phyloP scores from a whole-genome alignment of 2,329 filamentous ascomycete genomes.

The Talaromyces albobiverticillius region DNA sequence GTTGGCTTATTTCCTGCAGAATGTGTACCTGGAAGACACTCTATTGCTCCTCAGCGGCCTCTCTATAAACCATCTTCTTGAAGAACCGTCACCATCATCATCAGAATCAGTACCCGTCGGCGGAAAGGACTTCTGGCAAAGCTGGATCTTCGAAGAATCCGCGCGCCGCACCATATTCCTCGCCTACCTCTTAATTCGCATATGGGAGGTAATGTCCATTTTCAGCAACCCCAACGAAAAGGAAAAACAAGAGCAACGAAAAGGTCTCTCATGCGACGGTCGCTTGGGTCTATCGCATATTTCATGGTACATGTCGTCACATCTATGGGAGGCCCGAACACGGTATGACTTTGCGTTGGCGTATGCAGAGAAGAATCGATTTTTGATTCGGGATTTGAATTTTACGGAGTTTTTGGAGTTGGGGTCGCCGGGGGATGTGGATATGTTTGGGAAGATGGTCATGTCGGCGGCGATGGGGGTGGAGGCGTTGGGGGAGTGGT shows the following conservation, averaged over 20 bases:
- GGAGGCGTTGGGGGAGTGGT: conserved; percentile 26
- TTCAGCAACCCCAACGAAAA: background rate
- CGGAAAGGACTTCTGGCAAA: conserved; percentile 43
- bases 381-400: conserved; percentile 24
- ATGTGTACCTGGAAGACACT: conserved; percentile 20
- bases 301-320: conserved; percentile 27
- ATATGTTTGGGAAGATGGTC: conserved; percentile 27
- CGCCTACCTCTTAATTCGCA: conserved; percentile 43
- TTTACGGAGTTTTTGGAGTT: conserved; percentile 19
- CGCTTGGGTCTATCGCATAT: conserved; percentile 25
- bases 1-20: conserved; percentile 19
- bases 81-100: background rate
- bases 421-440: conserved; percentile 26
- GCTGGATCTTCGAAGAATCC: conserved; percentile 55
- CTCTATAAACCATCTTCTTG: conserved; percentile 39
- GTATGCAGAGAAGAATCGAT: conserved; percentile 26
- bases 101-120: background rate
- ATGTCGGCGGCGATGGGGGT: conserved; percentile 25
- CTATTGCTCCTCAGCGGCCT: conserved; percentile 20
- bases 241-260: conserved; percentile 4
- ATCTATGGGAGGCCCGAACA: conserved; percentile 26
- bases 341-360: conserved; percentile 29
- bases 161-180: conserved; percentile 52
- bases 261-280: conserved; percentile 22
- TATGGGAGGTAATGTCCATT: conserved; percentile 23